Percentiles rank a stretch among this genome's conserved stretches.
Evolutionary conservation across 176 grass and related monocot genomes (phyloP).

Genomic region (maize (Zea mays)): Zm-B73-REFERENCE-NAM-5.0 NC_050096.1:202059501-202060000

Average conservation of each 20-base stretch:
- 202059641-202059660: not conserved
- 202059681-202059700: not conserved
- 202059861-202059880: not conserved
- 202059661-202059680: not conserved
- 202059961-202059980: not conserved
- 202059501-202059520: too few relatives aligned
- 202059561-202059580: too few relatives aligned
- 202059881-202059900: not conserved
- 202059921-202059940: constrained; percentile 19
- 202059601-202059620: not conserved
- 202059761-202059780: not conserved
- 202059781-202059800: not conserved
- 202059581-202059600: too few relatives aligned
- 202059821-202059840: not conserved
- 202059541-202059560: too few relatives aligned
- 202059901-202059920: not conserved
- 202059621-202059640: constrained; percentile 3
- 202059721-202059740: not conserved
- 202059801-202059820: not conserved
- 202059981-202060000: not conserved
- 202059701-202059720: constrained; percentile 8
- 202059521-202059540: too few relatives aligned
- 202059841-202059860: not conserved
- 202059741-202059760: not conserved
- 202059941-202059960: not conserved